Base-by-base conservation (phyloP, 768 basidiomycete genomes). In the Austroboletus festivus region DNA sequence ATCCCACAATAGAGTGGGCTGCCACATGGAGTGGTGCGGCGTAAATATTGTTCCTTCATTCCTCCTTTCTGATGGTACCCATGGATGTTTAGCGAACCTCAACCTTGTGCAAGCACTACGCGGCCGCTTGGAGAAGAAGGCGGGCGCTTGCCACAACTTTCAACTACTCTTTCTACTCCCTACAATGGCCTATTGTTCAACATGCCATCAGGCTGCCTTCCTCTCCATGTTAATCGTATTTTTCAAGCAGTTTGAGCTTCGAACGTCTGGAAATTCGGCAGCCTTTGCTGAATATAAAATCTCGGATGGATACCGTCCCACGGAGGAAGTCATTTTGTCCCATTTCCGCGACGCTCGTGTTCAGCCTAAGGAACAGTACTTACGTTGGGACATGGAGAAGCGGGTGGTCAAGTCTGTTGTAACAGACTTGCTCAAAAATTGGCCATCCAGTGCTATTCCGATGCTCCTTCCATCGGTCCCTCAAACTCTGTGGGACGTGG, bases 221-320 rank as follows among this genome's bases (percentile, higher is more conserved):
- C 48, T 68, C n/a, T 56, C 61, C 0, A 61, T 65, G 18, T 40
- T 72, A 0, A 30, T 72, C 10, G 57, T 71, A 4, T 68, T 71
- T 37, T 45, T 50, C 3, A 38, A 51, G 9, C 40, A 52, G 21
- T 10, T 46, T 13, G 46, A 43, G 9, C 37, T 52, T 23, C 20
- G 18, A 15, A 11, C 4, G 15, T 6, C 7, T 1, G 38, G n/a
- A 4, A 3, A 40, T 23, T 44, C 47, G 24, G 56, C 43, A 11
- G 23, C 16, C 12, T 37, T 52, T 22, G 24, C 23, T 11, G 38
- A 34, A 23, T 51, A 41, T 48, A 42, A 50, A 26, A 34, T 57
- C 21, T 34, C 13, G 15, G 48, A 51, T 12, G 58, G 50, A 28
- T 60, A 54, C 23, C 23, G 24, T 16, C 58, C 55, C 4, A 47